Conservation (phyloP, 202 grass and related monocot species). For the Dendrocalamus latiflorus region DNA sequence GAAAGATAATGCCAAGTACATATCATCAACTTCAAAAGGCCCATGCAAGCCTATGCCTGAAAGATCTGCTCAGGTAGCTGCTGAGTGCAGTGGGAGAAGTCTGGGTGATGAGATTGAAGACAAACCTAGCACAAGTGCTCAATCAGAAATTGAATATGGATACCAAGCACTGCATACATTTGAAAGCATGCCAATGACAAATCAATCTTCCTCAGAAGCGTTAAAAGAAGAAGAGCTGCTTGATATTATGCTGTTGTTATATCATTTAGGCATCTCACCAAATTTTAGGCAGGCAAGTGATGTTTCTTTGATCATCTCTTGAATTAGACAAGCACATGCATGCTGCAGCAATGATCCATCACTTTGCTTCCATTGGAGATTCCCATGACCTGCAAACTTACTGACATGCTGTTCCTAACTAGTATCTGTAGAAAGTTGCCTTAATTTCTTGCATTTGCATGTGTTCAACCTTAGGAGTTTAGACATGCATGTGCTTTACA, state of each 20-base stretch:
- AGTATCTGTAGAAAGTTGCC: background rate
- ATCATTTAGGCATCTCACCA: constrained; percentile 72
- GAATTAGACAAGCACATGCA: background rate
- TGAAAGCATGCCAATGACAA: constrained; percentile 30
- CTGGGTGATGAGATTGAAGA: constrained; percentile 60
- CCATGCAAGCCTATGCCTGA: constrained; percentile 48
- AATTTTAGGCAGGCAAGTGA: constrained; percentile 82
- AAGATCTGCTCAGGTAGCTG: constrained; percentile 45
- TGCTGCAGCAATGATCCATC: background rate
- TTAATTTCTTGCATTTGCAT: background rate
- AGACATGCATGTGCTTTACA: background rate
- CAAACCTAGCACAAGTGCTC: constrained; percentile 63
- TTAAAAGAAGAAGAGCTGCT: constrained; percentile 76
- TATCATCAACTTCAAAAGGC: constrained; percentile 56
- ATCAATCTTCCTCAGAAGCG: constrained; percentile 48
- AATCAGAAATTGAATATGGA: constrained; percentile 52
- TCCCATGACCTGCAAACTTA: background rate
- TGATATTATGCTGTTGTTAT: constrained; percentile 78
- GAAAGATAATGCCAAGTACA: constrained; percentile 48
- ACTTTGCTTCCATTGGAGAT: background rate
- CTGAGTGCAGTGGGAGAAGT: constrained; percentile 60
- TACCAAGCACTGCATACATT: constrained; percentile 53
- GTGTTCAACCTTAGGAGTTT: background rate
- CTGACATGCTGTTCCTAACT: background rate
- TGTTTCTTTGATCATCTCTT: constrained; percentile 5